Evolutionary conservation across 2,329 filamentous ascomycete genomes (phyloP).

Genomic region (Microcyclospora pomicola): DNA sequence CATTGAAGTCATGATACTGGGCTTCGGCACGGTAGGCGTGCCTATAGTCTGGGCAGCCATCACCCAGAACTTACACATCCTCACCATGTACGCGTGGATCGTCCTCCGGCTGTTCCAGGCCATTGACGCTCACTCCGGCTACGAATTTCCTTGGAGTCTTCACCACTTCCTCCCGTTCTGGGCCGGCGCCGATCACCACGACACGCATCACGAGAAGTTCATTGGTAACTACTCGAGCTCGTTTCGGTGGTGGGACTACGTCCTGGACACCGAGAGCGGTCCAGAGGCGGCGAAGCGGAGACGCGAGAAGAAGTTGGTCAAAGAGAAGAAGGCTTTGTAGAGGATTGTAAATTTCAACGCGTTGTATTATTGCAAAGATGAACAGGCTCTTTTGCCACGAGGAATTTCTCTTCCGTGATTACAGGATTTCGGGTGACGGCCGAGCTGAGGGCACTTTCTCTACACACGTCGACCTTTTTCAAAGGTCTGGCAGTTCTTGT

Average conservation of each 20-base stretch:
- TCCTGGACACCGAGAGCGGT: slow-evolving; percentile 84
- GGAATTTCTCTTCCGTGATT: no score
- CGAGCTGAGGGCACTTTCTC: no score
- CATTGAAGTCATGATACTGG: slow-evolving; percentile 91
- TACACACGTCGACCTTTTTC: no score
- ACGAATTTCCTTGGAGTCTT: slow-evolving; percentile 96
- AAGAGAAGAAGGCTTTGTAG: slow-evolving; percentile 48
- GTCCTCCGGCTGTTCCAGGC: slow-evolving; percentile 86
- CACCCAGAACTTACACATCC: slow-evolving; percentile 77
- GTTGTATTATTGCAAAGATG: background rate
- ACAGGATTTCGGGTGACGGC: no score
- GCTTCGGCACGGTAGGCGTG: slow-evolving; percentile 67
- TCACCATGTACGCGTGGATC: slow-evolving; percentile 99
- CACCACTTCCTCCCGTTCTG: slow-evolving; percentile 95
- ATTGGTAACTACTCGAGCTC: slow-evolving; percentile 96
- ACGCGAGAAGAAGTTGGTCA: slow-evolving; percentile 61
- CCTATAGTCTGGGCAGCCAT: slow-evolving; percentile 74
- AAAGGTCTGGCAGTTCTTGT: no score
- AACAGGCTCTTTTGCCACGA: no score
- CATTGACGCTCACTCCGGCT: slow-evolving; percentile 93
- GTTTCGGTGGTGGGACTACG: slow-evolving; percentile 98
- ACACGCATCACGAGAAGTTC: slow-evolving; percentile 95
- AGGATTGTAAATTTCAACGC: background rate
- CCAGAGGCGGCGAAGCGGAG: slow-evolving; percentile 74
- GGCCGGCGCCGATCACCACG: slow-evolving; percentile 94